phyloP scores from a whole-genome alignment of 2,329 filamentous ascomycete species.

The Neurospora sp. region DNA sequence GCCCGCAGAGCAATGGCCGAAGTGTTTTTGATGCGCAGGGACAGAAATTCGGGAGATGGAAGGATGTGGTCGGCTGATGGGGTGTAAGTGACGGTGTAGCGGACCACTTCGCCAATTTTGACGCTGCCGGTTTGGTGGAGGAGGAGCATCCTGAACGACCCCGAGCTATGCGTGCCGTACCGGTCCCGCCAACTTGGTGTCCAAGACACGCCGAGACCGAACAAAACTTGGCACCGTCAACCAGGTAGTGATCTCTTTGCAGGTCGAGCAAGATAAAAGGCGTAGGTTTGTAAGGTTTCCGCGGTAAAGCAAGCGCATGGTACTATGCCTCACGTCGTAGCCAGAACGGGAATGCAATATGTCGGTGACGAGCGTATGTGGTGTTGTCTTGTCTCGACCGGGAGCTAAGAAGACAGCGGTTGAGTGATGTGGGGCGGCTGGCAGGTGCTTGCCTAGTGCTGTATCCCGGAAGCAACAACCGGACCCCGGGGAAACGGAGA shows the following conservation, averaged over 20 bases:
- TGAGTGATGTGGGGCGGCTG: neutral
- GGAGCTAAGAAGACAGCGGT: neutral
- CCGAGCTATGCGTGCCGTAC: neutral
- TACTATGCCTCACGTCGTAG: neutral
- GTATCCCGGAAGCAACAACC: neutral
- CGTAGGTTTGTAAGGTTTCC: neutral
- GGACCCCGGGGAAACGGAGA: neutral
- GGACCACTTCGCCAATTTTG: constrained; percentile 87
- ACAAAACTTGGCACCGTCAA: neutral
- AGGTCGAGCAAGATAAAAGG: neutral
- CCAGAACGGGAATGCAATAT: neutral
- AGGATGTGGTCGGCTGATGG: constrained; percentile 82
- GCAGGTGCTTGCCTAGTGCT: neutral
- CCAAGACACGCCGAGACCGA: neutral
- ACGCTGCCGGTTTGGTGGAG: constrained; percentile 84
- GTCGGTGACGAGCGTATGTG: neutral
- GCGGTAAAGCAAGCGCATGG: neutral
- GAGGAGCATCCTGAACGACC: constrained; percentile 59
- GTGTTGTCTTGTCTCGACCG: neutral
- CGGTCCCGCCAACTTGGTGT: neutral
- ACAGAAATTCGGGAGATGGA: constrained; percentile 69
- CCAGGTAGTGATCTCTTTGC: neutral
- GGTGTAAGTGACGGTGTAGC: constrained; percentile 87
- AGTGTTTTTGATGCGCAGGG: constrained; percentile 85
- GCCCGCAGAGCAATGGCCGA: constrained; percentile 84